These are phyloP conservation scores for Balamuthia mandrillaris DNA, from an alignment of 208 protist species.

Conservation along the genomic window DNA sequence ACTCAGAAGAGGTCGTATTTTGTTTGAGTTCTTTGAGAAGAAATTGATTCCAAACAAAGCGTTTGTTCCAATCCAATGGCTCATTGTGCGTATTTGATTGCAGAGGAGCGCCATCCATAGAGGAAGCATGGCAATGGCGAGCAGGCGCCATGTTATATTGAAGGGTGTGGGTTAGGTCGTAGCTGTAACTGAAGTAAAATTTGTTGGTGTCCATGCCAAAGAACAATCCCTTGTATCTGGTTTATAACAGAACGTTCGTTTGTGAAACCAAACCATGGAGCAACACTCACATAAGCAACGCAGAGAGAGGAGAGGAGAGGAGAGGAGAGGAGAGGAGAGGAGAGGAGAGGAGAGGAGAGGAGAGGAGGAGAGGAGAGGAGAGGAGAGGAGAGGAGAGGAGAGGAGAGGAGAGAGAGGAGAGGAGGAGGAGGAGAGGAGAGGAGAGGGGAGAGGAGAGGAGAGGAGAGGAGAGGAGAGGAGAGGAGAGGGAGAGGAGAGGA, in stretches of 20 bases:
- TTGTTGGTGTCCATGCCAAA: constrained; percentile 68
- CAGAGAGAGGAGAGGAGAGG: too few relatives aligned
- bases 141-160: constrained; percentile 83
- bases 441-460: background rate
- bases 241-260: background rate
- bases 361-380: too few relatives aligned
- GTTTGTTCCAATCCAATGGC: background rate
- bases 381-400: too few relatives aligned
- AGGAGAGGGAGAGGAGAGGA: too few relatives aligned
- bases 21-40: constrained; percentile 23
- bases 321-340: too few relatives aligned
- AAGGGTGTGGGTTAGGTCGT: constrained; percentile 90
- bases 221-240: constrained; percentile 76
- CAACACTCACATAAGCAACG: constrained; percentile 18
- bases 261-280: background rate
- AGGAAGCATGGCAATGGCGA: background rate
- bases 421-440: background rate
- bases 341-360: too few relatives aligned
- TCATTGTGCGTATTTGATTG: too few relatives aligned
- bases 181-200: constrained; percentile 92
- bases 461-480: too few relatives aligned
- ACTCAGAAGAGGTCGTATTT: background rate
- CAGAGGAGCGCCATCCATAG: background rate
- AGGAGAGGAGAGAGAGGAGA: too few relatives aligned
- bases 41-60: constrained; percentile 63